Evolutionary conservation across 1,284 basidiomycete species (phyloP).

Genomic region (Fomitopsis pinicola): DNA sequence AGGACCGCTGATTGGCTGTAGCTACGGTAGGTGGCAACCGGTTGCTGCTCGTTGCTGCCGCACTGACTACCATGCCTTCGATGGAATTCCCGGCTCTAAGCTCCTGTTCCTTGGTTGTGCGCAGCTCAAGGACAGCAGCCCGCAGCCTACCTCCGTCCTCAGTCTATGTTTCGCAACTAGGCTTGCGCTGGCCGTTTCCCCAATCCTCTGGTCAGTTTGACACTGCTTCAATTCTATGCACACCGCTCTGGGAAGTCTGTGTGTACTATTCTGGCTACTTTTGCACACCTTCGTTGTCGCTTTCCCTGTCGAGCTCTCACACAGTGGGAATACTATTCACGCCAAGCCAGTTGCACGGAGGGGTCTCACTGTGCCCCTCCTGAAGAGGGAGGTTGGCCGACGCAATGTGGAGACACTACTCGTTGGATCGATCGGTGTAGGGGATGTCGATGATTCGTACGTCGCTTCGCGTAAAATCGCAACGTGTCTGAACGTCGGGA

Average conservation of each 20-base stretch:
- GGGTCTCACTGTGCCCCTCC: conserved; percentile 3
- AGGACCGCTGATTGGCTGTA: not conserved
- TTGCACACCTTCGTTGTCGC: not conserved
- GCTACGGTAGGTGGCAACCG: not conserved
- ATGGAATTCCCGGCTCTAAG: not conserved
- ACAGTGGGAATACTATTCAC: not conserved
- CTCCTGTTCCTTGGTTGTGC: not conserved
- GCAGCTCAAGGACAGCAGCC: not conserved
- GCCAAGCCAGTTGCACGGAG: not conserved
- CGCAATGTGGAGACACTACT: conserved; percentile 5
- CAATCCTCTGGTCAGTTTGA: not conserved
- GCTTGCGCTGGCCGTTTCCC: not conserved
- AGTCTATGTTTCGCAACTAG: not conserved
- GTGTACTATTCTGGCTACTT: not conserved
- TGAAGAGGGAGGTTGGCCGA: not conserved
- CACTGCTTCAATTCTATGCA: conserved; percentile 1
- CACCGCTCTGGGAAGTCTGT: not conserved
- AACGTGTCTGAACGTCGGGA: too few species aligned
- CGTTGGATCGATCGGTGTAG: conserved; percentile 7
- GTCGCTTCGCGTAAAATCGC: not conserved
- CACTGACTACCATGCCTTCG: not conserved
- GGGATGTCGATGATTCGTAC: conserved; percentile 8
- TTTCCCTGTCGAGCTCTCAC: not conserved
- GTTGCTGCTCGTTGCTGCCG: not conserved
- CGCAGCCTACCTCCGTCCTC: not conserved